Base-by-base conservation (phyloP, 2,329 filamentous ascomycete species). In the Colletotrichum filicis region DNA sequence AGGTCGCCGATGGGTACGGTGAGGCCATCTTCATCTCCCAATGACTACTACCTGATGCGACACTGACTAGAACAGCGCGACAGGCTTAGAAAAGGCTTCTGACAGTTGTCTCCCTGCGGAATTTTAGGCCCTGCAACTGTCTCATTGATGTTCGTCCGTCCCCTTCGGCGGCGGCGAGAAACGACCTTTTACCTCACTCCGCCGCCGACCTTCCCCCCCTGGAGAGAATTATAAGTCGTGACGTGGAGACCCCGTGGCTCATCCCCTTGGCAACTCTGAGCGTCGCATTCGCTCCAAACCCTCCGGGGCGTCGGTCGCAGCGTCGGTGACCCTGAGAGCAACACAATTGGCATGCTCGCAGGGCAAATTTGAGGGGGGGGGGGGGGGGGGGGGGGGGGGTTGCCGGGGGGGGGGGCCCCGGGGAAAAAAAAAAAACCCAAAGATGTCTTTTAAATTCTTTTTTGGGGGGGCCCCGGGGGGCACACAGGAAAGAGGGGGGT, bases 201-300 rank as follows among this genome's bases (percentile, higher is more conserved):
- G 42, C 42, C 42, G 42, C 42, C 42, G 42, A n/a, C 42, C 42
- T 16, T n/a, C 16, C 35, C 24, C 24, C 58, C 24, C 24, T 42
- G 12, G 22, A 4, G 22, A 26, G 24, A 16, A 7, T 14, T 26
- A 16, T 24, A 26, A 37, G 49, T 26, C 30, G 49, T 26, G 49
- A 68, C 65, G 65, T 63, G 58, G 58, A 55, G 56, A 61, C 30
- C 64, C 66, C 28, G 53, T 69, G 70, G 66, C 66, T 69, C 58
- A 59, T 64, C 35, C 49, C 49, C 70, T 69, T 69, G 66, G 32
- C 66, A 73, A 73, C 66, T 70, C 26, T 73, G 46, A 60, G 66
- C 53, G 70, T 73, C 60, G 66, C 60, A 70, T 60, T 70, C 66
- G 66, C 66, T 24, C 37, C 30, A 70, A 70, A 64, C 24, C 52